Base-by-base conservation (phyloP, 1,284 basidiomycete species). In the Trichosporon ovoides region DNA sequence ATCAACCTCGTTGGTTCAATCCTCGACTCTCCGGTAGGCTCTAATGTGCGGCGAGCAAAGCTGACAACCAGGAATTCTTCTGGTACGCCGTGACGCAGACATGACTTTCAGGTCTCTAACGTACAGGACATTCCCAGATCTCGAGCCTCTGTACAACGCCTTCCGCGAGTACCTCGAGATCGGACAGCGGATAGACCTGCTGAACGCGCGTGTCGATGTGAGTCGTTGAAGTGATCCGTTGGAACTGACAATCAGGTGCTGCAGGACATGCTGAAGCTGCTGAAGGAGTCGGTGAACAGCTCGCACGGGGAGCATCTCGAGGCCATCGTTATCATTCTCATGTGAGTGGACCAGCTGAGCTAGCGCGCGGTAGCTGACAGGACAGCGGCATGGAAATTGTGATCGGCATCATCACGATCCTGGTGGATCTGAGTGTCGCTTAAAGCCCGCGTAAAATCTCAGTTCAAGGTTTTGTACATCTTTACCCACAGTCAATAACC, bases 1-100 rank as follows among this genome's bases (percentile, higher is more conserved):
- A 95, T 97, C 70, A 94, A 95, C 71, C 87, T 93, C 38, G 93
- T 97, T 55, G 93, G 94, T 36, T 94, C 91, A 37, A 93, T 97
- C 28, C 81, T 97, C 34, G 93, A 97, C 78, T 92, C 91, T 34
- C 94, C 94, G 16, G 49, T 60, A 53, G 53, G 38, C 43, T 33
- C 34, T 34, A 36, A 43, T 12, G 19, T 31, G n/a, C 13, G 14
- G 7, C 5, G 11, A 11, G 40, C n/a, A n/a, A n/a, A 43, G 40
- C 58, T 63, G 38, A 61, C 58, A 34, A 19, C 38, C 68, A 91
- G 88, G 92, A 95, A 77, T 87, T 95, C 49, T 96, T 96, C 77
- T 95, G 91, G 91, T 75, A 19, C 60, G 67, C 36, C 33, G 24
- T 6, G 36, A 3, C 69, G 10, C 20, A 48, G n/a, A 24, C 7